Conservation (phyloP, 352 stramenopile genomes). For the Phytophthora pluvialis region DNA sequence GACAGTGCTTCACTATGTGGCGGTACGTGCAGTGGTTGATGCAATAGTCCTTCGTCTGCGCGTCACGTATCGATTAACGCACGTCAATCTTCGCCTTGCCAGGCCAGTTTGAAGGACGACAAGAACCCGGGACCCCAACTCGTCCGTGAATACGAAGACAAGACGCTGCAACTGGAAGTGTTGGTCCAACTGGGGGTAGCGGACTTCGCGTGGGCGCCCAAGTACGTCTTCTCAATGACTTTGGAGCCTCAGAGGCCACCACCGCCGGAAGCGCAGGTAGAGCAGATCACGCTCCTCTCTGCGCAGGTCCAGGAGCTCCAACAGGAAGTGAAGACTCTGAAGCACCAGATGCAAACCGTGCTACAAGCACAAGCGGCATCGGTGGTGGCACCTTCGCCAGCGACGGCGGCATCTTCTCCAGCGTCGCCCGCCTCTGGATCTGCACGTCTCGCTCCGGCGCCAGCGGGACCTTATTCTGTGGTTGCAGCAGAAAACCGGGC, state of each 20-base stretch:
- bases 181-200: conserved; percentile 24
- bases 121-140: conserved; percentile 6
- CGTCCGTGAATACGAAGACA: conserved; percentile 20
- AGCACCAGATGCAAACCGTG: conserved; percentile 31
- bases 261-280: conserved; percentile 9
- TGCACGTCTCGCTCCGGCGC: conserved; percentile 1
- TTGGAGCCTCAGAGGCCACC: conserved; percentile 1
- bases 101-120: conserved; percentile 31
- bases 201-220: conserved; percentile 30
- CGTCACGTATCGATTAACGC: background rate
- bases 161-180: conserved; percentile 29
- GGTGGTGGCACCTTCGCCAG: background rate
- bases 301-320: conserved; percentile 39
- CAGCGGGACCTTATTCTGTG: background rate
- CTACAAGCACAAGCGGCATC: conserved; percentile 15
- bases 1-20: conserved; percentile 33
- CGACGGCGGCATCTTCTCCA: background rate
- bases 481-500: conserved; percentile 1
- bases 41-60: background rate
- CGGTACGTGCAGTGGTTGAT: conserved; percentile 12
- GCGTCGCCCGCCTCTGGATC: background rate
- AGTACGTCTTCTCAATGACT: conserved; percentile 32
- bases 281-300: conserved; percentile 22
- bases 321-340: conserved; percentile 33
- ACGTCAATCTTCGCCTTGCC: background rate